Conservation (phyloP, 768 basidiomycete genomes). For the Lepiota subincarnata region DNA sequence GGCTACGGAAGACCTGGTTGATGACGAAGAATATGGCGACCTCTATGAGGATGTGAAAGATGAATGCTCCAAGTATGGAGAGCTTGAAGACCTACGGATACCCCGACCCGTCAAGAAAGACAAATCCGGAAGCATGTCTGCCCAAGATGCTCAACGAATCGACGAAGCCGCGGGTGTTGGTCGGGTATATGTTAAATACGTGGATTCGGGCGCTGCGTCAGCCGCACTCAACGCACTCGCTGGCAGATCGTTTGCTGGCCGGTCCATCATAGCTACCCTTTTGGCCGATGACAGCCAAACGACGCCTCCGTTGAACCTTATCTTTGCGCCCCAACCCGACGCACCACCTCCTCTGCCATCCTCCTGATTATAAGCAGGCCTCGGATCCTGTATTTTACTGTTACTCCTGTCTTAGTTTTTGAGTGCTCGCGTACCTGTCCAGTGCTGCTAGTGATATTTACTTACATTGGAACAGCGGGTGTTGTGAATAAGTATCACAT, state of each 20-base stretch:
- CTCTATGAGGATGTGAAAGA: conserved; percentile 93
- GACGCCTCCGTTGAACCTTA: conserved; percentile 75
- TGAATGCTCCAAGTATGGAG: conserved; percentile 79
- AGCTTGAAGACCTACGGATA: conserved; percentile 81
- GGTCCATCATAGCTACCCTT: conserved; percentile 84
- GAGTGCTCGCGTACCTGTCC: conserved; percentile 5
- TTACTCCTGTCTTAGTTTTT: not conserved
- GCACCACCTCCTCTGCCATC: conserved; percentile 73
- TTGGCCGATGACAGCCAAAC: conserved; percentile 82
- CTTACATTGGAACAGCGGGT: not conserved
- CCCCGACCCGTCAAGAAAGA: conserved; percentile 87
- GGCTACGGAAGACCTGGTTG: conserved; percentile 81
- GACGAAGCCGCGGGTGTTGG: conserved; percentile 94
- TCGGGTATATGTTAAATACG: conserved; percentile 91
- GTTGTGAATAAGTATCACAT: conserved; percentile 8
- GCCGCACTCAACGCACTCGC: conserved; percentile 83
- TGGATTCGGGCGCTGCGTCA: conserved; percentile 54
- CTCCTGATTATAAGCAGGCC: conserved; percentile 3
- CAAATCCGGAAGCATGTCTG: conserved; percentile 65
- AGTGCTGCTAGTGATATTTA: not conserved
- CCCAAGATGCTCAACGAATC: conserved; percentile 62
- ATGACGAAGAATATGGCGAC: conserved; percentile 92
- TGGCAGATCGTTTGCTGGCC: conserved; percentile 81
- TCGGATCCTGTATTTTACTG: not conserved
- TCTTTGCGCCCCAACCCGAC: conserved; percentile 82